Base-by-base conservation (phyloP, 2,329 filamentous ascomycete species). In the Hirsutella rhossiliensis region DNA sequence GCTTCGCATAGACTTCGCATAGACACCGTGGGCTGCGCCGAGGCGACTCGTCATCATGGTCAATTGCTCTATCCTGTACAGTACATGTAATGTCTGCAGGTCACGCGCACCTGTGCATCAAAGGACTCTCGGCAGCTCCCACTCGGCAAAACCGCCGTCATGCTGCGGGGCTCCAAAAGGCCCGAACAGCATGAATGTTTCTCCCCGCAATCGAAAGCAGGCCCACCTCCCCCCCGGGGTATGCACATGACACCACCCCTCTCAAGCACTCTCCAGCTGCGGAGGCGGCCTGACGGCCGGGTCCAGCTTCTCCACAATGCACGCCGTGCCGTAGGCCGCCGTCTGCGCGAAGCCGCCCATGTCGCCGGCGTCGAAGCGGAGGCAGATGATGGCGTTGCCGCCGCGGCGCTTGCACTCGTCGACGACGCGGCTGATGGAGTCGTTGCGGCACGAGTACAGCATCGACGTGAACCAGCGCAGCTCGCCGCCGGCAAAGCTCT, bases 281-380 rank as follows among this genome's bases (percentile, higher is more conserved):
- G 57, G 48, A 27, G 55, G 54, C 36, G 53, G 50, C 4, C 51
- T 47, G 28, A 47, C 45, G 17, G 20, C 46, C 4, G 57, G 62
- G 12, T 75, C 69, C 44, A 78, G 57, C 62, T 72, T 77, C 60
- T 79, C 74, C 23, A 79, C 65, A 12, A 76, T 51, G 42, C 69
- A 73, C 3, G 76, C 76, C 4, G 76, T 80, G 3, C 76, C 76
- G 53, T 79, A 80, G 1, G 75, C 75, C 47, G 73, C 76, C 36
- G 75, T 72, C 60, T 79, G 75, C 3, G 73, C 72, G 52, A 73
- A 79, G 2, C 69, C 68, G 27, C 66, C 71, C 49, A 78, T 59
- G 47, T 75, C 73, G 5, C 68, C 68, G 2, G 72, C 66, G 52
- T 80, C 76, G 52, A 80, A 80, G 38, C 75, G 66, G 49, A 80